Conservation (phyloP, 1,284 basidiomycete genomes). For the Stereum hirsutum region DNA sequence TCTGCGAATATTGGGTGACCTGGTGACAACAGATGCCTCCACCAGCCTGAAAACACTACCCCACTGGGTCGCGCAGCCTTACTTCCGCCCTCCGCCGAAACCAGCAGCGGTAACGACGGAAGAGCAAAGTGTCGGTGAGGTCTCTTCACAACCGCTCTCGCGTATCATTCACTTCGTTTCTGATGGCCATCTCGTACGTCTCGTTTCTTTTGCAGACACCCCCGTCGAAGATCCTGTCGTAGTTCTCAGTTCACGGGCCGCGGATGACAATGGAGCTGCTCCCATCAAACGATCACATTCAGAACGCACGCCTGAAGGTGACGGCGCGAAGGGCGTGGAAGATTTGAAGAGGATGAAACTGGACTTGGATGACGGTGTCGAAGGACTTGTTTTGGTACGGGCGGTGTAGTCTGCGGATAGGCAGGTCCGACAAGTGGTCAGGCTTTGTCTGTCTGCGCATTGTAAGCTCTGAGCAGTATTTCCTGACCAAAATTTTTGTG, state of each 20-base stretch:
- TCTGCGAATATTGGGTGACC: too few relatives aligned
- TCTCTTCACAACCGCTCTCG: not conserved
- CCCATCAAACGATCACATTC: slow-evolving; percentile 2
- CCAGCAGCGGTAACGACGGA: not conserved
- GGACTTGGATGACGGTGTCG: too few relatives aligned
- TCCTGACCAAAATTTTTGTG: too few relatives aligned
- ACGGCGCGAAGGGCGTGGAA: slow-evolving; percentile 3
- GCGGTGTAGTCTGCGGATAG: too few relatives aligned
- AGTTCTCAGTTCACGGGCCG: too few relatives aligned
- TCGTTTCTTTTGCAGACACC: too few relatives aligned
- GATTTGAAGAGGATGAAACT: slow-evolving; percentile 5
- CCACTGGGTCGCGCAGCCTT: slow-evolving; percentile 83
- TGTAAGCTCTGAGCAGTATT: too few relatives aligned
- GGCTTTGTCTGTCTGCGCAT: too few relatives aligned
- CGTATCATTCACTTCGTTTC: not conserved
- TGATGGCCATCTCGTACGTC: too few relatives aligned
- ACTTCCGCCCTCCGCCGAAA: slow-evolving; percentile 46
- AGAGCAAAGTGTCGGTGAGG: not conserved
- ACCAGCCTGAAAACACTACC: slow-evolving; percentile 60
- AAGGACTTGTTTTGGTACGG: too few relatives aligned
- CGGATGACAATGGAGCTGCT: not conserved
- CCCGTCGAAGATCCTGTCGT: too few relatives aligned
- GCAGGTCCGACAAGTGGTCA: too few relatives aligned
- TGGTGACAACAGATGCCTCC: slow-evolving; percentile 33
- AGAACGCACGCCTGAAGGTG: not conserved